Percentiles rank a stretch among this genome's conserved stretches.
Conservation (phyloP, 208 protist species). For the Acanthamoeba rhysodes region DNA sequence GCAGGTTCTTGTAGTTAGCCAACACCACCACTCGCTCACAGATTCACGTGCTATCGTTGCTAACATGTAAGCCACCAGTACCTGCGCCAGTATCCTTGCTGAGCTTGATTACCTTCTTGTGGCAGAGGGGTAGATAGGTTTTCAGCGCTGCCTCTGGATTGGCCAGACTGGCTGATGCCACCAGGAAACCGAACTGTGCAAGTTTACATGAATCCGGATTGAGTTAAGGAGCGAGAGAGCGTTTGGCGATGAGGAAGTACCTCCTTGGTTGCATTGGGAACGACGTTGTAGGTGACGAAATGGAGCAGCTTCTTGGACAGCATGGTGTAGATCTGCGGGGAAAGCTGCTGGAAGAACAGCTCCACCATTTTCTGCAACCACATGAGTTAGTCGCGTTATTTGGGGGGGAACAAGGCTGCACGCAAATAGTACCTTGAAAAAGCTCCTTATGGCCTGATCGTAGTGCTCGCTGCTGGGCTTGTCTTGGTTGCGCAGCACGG, state of each 20-base stretch:
- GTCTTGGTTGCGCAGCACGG: conserved; percentile 1
- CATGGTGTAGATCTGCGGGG: neutral
- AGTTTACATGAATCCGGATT: neutral
- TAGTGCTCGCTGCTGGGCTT: neutral
- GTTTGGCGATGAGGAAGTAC: neutral
- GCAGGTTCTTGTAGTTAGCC: too few relatives aligned
- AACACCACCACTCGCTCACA: neutral
- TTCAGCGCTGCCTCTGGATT: conserved; percentile 43
- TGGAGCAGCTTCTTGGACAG: conserved; percentile 50
- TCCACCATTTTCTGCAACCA: conserved; percentile 25
- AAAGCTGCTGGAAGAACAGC: conserved; percentile 64
- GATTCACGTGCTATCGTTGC: neutral
- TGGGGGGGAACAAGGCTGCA: too few relatives aligned
- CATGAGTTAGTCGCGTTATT: neutral
- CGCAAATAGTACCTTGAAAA: neutral
- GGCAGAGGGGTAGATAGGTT: conserved; percentile 9
- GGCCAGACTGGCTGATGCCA: neutral
- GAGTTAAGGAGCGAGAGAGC: neutral
- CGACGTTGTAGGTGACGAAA: conserved; percentile 15
- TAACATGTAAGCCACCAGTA: neutral
- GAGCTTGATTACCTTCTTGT: conserved; percentile 49
- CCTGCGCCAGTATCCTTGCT: neutral
- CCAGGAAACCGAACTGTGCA: conserved; percentile 8
- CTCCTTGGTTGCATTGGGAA: conserved; percentile 52
- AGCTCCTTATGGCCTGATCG: neutral